Conservation (phyloP, 805 yeast species). For the Lipomyces mesembrius region DNA sequence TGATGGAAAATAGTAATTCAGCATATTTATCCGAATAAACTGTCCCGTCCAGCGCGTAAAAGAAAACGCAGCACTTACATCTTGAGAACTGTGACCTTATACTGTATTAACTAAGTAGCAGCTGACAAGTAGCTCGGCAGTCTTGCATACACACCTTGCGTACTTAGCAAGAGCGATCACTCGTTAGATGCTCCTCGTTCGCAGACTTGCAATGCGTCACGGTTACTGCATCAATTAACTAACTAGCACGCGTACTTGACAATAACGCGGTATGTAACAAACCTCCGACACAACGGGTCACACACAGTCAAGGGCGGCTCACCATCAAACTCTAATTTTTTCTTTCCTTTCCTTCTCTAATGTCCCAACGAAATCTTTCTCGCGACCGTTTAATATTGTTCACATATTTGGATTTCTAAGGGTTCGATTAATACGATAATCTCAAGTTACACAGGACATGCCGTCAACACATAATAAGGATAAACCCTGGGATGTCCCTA, state of each 20-base stretch:
- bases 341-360: no score
- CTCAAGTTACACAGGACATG: slow-evolving; percentile 53
- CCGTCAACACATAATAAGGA: slow-evolving; percentile 91
- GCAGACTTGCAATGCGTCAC: background rate
- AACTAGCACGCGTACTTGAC: background rate
- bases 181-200: no score
- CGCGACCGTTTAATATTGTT: background rate
- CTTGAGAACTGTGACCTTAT: background rate
- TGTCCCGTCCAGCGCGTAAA: background rate
- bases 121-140: background rate
- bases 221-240: background rate
- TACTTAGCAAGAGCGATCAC: background rate
- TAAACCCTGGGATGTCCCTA: slow-evolving; percentile 60
- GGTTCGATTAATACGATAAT: background rate
- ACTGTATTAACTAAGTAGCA: background rate
- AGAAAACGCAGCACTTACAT: background rate
- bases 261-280: background rate
- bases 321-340: background rate
- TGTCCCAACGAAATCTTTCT: background rate
- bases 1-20: background rate
- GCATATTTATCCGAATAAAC: background rate
- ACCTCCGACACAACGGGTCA: background rate
- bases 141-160: background rate
- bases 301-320: background rate
- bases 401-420: background rate